Base-by-base conservation (phyloP, 192 early-diverging fungal species). In the Jimgerdemannia lactiflua region DNA sequence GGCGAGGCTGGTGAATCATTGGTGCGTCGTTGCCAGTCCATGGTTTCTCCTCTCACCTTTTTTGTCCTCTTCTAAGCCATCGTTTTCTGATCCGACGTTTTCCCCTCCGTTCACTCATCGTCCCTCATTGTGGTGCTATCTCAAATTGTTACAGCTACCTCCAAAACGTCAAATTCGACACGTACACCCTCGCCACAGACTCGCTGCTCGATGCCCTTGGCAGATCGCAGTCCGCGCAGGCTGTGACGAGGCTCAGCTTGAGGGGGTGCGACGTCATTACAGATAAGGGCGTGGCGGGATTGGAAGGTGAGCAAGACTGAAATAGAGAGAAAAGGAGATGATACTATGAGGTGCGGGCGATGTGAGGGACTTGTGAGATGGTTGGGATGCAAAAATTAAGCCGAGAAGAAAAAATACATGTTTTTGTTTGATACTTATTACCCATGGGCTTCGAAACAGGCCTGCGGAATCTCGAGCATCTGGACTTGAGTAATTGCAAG, bases 401-500 rank as follows among this genome's bases (percentile, higher is more conserved):
- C 29, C 29, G 29, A 29, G 29, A 29, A 29, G 29, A 29, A 29
- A 29, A 29, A 29, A 29, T 29, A 29, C 29, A 1, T 29, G 29
- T 29, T 29, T 29, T 29, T 29, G 29, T 29, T 42, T n/a, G n/a
- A 9, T 74, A n/a, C 43, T 75, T 17, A 42, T 17, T 65, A 40
- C 3, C 17, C 29, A 65, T 39, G 39, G 1, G 29, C 3, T 63
- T 4, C 18, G 40, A 9, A 42, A 18, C 43, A 64, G 82, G 74
- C 4, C 70, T 87, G 65, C 81, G 73, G 44, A 39, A 81, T 44
- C 76, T 87, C 29, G 84, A 82, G 18, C 84, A 80, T 64, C 43
- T 87, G 49, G 86, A 87, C 70, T 39, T 85, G 4, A 84, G 79
- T 19, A 79, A 85, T 69, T 87, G 86, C 42, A 83, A 85, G 19